These are phyloP conservation scores for Annulohypoxylon nitens DNA, from an alignment of 495 filamentous ascomycete genomes.

Conservation along the genomic window DNA sequence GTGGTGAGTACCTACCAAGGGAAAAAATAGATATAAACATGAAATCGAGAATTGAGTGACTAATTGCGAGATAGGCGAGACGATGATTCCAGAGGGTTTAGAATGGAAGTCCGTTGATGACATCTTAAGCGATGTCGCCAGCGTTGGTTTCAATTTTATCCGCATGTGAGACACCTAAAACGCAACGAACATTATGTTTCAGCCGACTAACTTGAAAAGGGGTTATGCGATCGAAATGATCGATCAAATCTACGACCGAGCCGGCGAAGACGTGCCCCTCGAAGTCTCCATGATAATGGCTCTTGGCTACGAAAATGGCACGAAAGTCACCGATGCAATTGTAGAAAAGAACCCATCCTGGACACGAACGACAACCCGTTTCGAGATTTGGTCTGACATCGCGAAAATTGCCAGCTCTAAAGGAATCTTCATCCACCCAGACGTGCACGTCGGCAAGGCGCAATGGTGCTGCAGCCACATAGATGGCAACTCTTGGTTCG, in stretches of 20 bases:
- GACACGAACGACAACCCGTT: slow-evolving; percentile 59
- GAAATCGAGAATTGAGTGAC: not conserved
- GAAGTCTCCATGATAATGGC: slow-evolving; percentile 59
- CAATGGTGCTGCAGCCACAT: slow-evolving; percentile 67
- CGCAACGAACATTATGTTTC: not conserved
- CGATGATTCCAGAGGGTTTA: slow-evolving; percentile 70
- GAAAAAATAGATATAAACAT: not conserved
- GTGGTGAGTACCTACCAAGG: slow-evolving; percentile 28
- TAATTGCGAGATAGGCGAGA: slow-evolving; percentile 55
- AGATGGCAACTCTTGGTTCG: slow-evolving; percentile 71
- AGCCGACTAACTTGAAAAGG: slow-evolving; percentile 31
- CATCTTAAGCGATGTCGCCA: slow-evolving; percentile 62
- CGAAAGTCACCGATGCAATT: slow-evolving; percentile 58
- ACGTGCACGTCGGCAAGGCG: slow-evolving; percentile 70
- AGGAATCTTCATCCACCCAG: slow-evolving; percentile 66
- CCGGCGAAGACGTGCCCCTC: slow-evolving; percentile 61
- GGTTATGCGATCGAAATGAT: slow-evolving; percentile 69
- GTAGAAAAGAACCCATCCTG: slow-evolving; percentile 61
- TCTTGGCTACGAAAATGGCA: slow-evolving; percentile 61
- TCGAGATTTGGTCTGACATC: slow-evolving; percentile 58
- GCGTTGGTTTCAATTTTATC: slow-evolving; percentile 66
- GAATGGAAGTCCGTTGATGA: slow-evolving; percentile 64
- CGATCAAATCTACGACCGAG: slow-evolving; percentile 66
- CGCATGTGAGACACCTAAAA: slow-evolving; percentile 55
- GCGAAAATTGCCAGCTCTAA: slow-evolving; percentile 58